Evolutionary conservation across 2,329 filamentous ascomycete species (phyloP), one percentile per base, ranked within the genome.

Genomic region (Aspergillus melleus): DNA sequence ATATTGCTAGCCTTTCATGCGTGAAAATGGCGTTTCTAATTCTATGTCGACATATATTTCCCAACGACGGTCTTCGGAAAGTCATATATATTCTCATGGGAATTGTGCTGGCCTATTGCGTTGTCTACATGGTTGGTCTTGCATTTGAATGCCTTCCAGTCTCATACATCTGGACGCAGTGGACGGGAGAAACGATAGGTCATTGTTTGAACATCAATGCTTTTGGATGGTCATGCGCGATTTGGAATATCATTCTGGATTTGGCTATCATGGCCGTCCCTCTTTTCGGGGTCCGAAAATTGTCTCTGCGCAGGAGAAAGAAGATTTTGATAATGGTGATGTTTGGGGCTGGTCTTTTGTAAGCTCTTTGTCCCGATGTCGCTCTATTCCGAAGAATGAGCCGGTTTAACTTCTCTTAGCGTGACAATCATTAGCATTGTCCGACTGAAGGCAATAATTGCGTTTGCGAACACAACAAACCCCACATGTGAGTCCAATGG

Each of bases 171-270:
- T 54, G 52, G 52, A 54, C 52, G 8, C 12, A 29, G 12, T 54
- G 52, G 36, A 29, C 20, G 3, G 52, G 52, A n/a, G 52, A 54
- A 30, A 54, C 39, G 5, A 36, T 29, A 19, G 52, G 52, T 6
- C 3, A n/a, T 10, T 58, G 55, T 26, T 39, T 58, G 22, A 58
- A 58, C 29, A 47, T 58, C 55, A 58, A 58, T 49, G 32, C 49
- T 6, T 58, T 58, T 26, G 55, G 55, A 9, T 46, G 44, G 14
- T 10, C 49, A 2, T 46, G 42, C 49, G 32, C 55, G 11, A 47
- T 30, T 6, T 46, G 12, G 20, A 58, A 58, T 36, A 58, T 53
- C 19, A 19, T 32, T 14, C 55, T 58, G 4, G 55, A 53, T 24
- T 19, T 58, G 10, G 55, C 55, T 4, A 32, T 53, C n/a, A 58